Evolutionary conservation across 768 basidiomycete species (phyloP).

Genomic region (Lactarius sp.): DNA sequence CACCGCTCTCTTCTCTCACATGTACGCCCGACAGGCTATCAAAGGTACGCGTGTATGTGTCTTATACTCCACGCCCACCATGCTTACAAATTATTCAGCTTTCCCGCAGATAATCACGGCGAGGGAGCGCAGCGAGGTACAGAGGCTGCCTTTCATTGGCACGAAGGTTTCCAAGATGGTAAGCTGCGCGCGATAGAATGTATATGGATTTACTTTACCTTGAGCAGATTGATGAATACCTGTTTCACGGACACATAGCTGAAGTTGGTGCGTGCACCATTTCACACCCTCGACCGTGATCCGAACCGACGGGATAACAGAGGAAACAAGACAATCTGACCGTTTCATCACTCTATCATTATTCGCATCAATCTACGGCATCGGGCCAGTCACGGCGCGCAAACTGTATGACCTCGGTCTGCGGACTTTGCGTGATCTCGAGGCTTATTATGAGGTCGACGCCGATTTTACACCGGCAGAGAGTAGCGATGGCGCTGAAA

Average conservation of each 20-base stretch:
- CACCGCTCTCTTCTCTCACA: neutral
- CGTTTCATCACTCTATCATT: conserved; percentile 53
- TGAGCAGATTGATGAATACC: conserved; percentile 57
- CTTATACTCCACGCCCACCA: neutral
- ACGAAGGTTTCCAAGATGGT: conserved; percentile 37
- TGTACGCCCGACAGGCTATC: conserved; percentile 35
- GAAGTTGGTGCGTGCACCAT: conserved; percentile 47
- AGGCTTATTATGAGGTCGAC: conserved; percentile 54
- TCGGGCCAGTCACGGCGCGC: conserved; percentile 67
- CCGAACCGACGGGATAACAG: conserved; percentile 34
- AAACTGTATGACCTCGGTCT: conserved; percentile 60
- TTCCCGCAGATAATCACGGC: conserved; percentile 34
- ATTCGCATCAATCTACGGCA: conserved; percentile 65
- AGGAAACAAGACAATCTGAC: conserved; percentile 39
- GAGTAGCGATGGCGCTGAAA: conserved; percentile 21
- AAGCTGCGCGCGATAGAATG: neutral
- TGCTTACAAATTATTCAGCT: conserved; percentile 23
- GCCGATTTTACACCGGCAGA: conserved; percentile 26
- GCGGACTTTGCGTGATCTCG: conserved; percentile 64
- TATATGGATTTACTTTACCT: neutral
- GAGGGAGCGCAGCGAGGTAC: conserved; percentile 27
- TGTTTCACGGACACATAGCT: conserved; percentile 47
- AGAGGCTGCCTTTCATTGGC: conserved; percentile 37
- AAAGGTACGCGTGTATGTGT: conserved; percentile 38
- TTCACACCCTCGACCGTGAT: neutral